These are phyloP conservation scores for Pichia sp. DNA, from an alignment of 1,139 yeast genomes.

Conservation along the genomic window DNA sequence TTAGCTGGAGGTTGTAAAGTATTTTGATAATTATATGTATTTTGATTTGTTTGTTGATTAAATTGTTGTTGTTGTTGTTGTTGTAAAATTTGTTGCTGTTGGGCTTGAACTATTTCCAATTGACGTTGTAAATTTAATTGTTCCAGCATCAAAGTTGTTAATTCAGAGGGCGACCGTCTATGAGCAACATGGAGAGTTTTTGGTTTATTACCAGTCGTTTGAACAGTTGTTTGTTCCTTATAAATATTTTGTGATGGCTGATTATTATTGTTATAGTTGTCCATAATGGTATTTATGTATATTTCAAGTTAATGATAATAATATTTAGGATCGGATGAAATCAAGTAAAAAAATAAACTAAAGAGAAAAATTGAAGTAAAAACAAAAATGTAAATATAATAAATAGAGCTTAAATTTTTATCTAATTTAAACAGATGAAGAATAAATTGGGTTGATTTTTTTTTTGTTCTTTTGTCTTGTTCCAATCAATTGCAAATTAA, in stretches of 20 bases:
- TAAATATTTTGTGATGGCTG: conserved; percentile 6
- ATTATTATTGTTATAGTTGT: conserved; percentile 1
- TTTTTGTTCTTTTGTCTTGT: too few species aligned
- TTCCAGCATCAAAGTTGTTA: conserved; percentile 92
- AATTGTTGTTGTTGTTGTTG: conserved; percentile 21
- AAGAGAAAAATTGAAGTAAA: too few species aligned
- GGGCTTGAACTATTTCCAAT: conserved; percentile 83
- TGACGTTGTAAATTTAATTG: conserved; percentile 91
- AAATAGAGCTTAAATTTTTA: too few species aligned
- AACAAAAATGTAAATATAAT: too few species aligned
- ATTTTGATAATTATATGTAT: conserved; percentile 21
- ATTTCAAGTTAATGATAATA: too few species aligned
- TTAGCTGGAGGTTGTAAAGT: conserved; percentile 26
- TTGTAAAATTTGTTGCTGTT: conserved; percentile 73
- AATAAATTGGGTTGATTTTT: too few species aligned
- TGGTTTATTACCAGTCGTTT: conserved; percentile 34
- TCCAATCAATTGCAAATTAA: too few species aligned
- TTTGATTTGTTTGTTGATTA: conserved; percentile 20
- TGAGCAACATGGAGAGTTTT: conserved; percentile 81
- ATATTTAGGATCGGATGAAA: too few species aligned
- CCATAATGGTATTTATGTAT: conserved; percentile 1
- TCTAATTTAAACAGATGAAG: too few species aligned
- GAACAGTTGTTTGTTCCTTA: conserved; percentile 19
- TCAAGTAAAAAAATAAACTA: too few species aligned
- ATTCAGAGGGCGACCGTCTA: conserved; percentile 87